phyloP scores from a whole-genome alignment of 371 early-diverging fungal species.

The Apophysomyces trapeziformis region DNA sequence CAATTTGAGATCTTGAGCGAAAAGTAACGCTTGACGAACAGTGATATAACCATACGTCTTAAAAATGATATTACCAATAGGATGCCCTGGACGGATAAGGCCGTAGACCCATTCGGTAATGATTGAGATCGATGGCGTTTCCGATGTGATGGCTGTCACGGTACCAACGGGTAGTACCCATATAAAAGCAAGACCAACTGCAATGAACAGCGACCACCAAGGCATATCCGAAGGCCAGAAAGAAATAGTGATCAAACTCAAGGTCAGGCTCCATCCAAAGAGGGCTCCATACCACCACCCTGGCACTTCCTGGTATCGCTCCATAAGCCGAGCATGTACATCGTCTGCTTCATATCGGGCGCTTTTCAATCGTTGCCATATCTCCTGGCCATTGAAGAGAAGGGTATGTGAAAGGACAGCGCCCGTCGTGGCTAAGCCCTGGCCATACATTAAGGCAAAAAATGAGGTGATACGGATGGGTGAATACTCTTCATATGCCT shows the following conservation, averaged over 20 bases:
- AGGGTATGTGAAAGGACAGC: slow-evolving; percentile 69
- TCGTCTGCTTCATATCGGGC: slow-evolving; percentile 57
- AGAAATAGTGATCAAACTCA: slow-evolving; percentile 52
- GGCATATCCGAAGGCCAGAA: slow-evolving; percentile 56
- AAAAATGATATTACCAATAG: slow-evolving; percentile 64
- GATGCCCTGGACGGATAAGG: slow-evolving; percentile 59
- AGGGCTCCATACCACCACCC: slow-evolving; percentile 64
- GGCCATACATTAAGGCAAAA: slow-evolving; percentile 76
- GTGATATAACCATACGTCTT: slow-evolving; percentile 64
- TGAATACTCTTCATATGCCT: slow-evolving; percentile 66
- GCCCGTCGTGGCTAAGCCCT: slow-evolving; percentile 65
- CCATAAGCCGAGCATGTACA: slow-evolving; percentile 62
- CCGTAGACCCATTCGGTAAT: slow-evolving; percentile 53
- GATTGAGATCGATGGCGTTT: slow-evolving; percentile 43
- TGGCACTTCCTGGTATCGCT: slow-evolving; percentile 65
- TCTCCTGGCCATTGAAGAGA: slow-evolving; percentile 68
- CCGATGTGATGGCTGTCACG: slow-evolving; percentile 46
- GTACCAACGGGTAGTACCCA: slow-evolving; percentile 76
- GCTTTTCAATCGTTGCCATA: slow-evolving; percentile 55
- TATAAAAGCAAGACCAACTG: slow-evolving; percentile 61
- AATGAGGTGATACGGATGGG: slow-evolving; percentile 80
- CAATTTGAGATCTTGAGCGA: slow-evolving; percentile 63
- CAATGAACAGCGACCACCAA: slow-evolving; percentile 70
- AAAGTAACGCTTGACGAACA: slow-evolving; percentile 57
- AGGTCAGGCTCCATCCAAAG: slow-evolving; percentile 43